Conservation (phyloP, 2,329 filamentous ascomycete species). For the Xylaria arbuscula region DNA sequence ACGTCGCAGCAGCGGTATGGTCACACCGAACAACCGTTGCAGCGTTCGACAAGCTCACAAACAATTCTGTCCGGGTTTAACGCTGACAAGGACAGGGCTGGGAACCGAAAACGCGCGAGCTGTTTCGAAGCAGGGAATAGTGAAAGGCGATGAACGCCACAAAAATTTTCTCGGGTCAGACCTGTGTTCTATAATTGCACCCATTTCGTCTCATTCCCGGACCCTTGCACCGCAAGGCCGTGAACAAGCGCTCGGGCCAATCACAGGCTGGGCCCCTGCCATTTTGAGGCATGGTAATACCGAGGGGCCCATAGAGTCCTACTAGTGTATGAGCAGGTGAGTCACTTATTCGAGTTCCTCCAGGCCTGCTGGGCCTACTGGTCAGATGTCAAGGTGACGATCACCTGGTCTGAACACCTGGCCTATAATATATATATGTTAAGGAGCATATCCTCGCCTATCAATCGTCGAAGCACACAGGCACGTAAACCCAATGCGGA, state of each 20-base stretch:
- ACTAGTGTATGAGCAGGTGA: slow-evolving; percentile 22
- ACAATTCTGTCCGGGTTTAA: neutral
- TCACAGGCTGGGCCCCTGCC: slow-evolving; percentile 2
- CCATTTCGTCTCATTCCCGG: slow-evolving; percentile 17
- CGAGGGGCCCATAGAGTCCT: slow-evolving; percentile 18
- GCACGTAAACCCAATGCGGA: slow-evolving; percentile 10
- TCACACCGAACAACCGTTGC: slow-evolving; percentile 10
- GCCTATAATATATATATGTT: slow-evolving; percentile 6
- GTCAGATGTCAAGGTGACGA: slow-evolving; percentile 5
- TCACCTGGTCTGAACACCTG: slow-evolving; percentile 8
- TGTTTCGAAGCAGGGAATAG: slow-evolving; percentile 19
- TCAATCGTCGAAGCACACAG: neutral
- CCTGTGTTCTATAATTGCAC: slow-evolving; percentile 35
- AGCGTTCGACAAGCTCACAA: neutral
- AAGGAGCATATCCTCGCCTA: neutral
- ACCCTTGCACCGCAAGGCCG: slow-evolving; percentile 29
- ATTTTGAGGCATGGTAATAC: slow-evolving; percentile 4
- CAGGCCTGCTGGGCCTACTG: neutral
- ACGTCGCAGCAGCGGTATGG: slow-evolving; percentile 8
- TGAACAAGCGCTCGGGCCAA: slow-evolving; percentile 28
- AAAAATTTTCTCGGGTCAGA: slow-evolving; percentile 39
- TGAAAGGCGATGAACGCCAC: slow-evolving; percentile 24
- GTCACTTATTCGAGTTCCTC: slow-evolving; percentile 20
- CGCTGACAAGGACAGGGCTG: slow-evolving; percentile 22
- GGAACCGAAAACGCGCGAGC: slow-evolving; percentile 16